Conservation (phyloP, 2,329 filamentous ascomycete species). For the Cladosporium halotolerans region DNA sequence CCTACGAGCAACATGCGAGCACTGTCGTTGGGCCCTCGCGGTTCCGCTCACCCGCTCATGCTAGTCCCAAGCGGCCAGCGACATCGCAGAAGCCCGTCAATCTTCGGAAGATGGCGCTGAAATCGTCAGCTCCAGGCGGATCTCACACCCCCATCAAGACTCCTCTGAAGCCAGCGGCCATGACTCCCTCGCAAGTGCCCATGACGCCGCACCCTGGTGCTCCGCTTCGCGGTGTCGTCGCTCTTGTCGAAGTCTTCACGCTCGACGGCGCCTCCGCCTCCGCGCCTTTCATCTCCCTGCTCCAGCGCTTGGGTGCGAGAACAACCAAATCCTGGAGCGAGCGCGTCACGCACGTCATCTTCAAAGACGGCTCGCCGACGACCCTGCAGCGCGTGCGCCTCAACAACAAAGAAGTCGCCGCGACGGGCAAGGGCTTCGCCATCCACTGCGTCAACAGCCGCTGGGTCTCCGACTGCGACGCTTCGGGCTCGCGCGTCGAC, state of each 20-base stretch:
- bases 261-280: slow-evolving; percentile 31
- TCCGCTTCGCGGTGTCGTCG: slow-evolving; percentile 28
- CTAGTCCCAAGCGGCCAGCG: slow-evolving; percentile 7
- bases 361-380: slow-evolving; percentile 33
- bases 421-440: slow-evolving; percentile 17
- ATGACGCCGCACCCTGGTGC: slow-evolving; percentile 33
- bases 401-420: slow-evolving; percentile 27
- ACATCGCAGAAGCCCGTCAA: slow-evolving; percentile 10
- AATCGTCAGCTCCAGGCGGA: slow-evolving; percentile 15
- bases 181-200: slow-evolving; percentile 21
- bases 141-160: slow-evolving; percentile 27
- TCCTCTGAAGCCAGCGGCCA: slow-evolving; percentile 22
- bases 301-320: slow-evolving; percentile 31
- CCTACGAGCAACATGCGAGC: not conserved
- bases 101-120: slow-evolving; percentile 25
- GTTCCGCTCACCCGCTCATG: slow-evolving; percentile 10
- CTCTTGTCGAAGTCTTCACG: slow-evolving; percentile 33
- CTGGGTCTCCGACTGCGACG: slow-evolving; percentile 33
- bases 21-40: slow-evolving; percentile 8
- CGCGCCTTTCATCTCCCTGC: slow-evolving; percentile 27
- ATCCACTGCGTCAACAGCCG: slow-evolving; percentile 34
- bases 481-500: slow-evolving; percentile 23
- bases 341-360: slow-evolving; percentile 33
- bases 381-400: slow-evolving; percentile 28
- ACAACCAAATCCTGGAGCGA: slow-evolving; percentile 32